Conservation (phyloP, 208 protist genomes). For the Wallacemonas sp. region DNA sequence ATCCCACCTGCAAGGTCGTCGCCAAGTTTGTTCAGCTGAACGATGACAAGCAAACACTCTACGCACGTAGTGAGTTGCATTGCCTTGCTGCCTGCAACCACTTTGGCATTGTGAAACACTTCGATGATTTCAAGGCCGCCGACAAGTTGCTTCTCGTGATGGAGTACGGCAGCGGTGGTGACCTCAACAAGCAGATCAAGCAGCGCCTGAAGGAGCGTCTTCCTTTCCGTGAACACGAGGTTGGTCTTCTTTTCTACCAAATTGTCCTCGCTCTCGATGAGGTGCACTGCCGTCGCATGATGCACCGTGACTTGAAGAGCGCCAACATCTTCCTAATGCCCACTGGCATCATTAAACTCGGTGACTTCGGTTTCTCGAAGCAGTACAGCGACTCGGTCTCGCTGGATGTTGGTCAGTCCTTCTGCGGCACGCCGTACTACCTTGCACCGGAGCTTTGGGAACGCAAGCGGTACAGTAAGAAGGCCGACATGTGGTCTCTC, state of each 20-base stretch:
- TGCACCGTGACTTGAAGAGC: constrained; percentile 91
- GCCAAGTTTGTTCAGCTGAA: constrained; percentile 88
- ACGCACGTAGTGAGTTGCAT: constrained; percentile 84
- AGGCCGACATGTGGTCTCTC: constrained; percentile 93
- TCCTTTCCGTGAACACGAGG: constrained; percentile 85
- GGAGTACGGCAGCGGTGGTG: constrained; percentile 88
- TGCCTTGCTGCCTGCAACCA: constrained; percentile 87
- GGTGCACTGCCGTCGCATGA: constrained; percentile 83
- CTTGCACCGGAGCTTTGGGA: constrained; percentile 93
- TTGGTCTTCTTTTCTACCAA: constrained; percentile 83
- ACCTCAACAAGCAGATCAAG: constrained; percentile 88
- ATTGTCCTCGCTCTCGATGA: constrained; percentile 85
- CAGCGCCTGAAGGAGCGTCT: constrained; percentile 69
- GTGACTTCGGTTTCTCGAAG: constrained; percentile 88
- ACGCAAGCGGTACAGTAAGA: constrained; percentile 92
- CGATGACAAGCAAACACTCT: constrained; percentile 81
- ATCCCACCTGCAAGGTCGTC: constrained; percentile 66
- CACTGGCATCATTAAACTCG: constrained; percentile 88
- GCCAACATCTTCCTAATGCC: constrained; percentile 90
- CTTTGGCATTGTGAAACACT: constrained; percentile 90
- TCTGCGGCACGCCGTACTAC: constrained; percentile 94
- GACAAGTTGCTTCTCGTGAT: constrained; percentile 88
- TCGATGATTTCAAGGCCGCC: constrained; percentile 73
- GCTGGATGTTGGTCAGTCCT: constrained; percentile 69
- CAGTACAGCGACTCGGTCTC: constrained; percentile 85